phyloP scores from a whole-genome alignment of 345 rosid genomes.

The Eutrema yunnanense region DNA sequence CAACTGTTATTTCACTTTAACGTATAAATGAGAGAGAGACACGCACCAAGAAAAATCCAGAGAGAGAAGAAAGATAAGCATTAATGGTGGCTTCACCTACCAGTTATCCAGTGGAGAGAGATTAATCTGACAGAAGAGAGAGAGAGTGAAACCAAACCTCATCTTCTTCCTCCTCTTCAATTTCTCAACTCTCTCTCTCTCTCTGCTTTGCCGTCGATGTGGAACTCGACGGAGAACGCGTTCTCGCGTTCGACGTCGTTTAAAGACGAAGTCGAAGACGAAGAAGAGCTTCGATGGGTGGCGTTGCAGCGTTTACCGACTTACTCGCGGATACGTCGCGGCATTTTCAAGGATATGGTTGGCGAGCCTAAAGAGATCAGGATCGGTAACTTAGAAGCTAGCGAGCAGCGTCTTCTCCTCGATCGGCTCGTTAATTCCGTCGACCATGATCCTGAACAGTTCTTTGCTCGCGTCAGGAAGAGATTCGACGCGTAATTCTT shows the following conservation, averaged over 20 bases:
- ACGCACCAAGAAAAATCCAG: neutral
- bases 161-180: neutral
- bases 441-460: constrained; percentile 79
- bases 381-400: constrained; percentile 56
- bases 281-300: constrained; percentile 91
- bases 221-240: constrained; percentile 77
- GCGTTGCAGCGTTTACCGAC: constrained; percentile 91
- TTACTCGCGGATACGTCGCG: constrained; percentile 60
- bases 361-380: constrained; percentile 71
- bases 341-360: constrained; percentile 59
- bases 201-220: constrained; percentile 32
- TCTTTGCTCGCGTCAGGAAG: constrained; percentile 72
- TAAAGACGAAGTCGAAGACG: constrained; percentile 51
- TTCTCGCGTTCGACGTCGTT: constrained; percentile 66
- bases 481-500: constrained; percentile 65
- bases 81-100: constrained; percentile 31
- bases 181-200: neutral
- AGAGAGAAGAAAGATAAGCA: neutral
- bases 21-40: constrained; percentile 10
- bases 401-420: constrained; percentile 65
- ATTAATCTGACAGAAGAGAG: constrained; percentile 6
- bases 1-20: constrained; percentile 28
- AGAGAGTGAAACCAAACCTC: neutral
- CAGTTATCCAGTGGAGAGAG: constrained; percentile 18
- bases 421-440: constrained; percentile 67